Conservation (phyloP, 176 grass and related monocot genomes). For the Phyllostachys edulis region DNA sequence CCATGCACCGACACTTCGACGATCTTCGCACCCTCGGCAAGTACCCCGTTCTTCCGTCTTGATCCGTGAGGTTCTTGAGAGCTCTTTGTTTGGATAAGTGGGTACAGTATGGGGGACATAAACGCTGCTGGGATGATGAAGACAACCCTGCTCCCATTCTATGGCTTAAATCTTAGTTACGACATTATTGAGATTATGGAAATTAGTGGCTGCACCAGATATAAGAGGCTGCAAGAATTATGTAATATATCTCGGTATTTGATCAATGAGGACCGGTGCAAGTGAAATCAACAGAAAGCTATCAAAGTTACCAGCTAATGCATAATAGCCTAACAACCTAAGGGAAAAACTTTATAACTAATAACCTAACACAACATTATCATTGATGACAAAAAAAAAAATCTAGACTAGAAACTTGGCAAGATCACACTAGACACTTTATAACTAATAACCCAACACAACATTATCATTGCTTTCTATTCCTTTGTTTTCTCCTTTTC, state of each 20-base stretch:
- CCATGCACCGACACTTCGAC: too few species aligned
- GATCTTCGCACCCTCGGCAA: too few species aligned
- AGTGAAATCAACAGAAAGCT: constrained; percentile 6
- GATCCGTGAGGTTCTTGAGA: too few species aligned
- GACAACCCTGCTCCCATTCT: too few species aligned
- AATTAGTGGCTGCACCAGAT: constrained; percentile 62
- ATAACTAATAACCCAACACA: too few species aligned
- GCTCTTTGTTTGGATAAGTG: too few species aligned
- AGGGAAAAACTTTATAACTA: not conserved
- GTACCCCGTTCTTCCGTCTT: too few species aligned
- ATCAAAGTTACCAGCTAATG: not conserved
- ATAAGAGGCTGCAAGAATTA: constrained; percentile 74
- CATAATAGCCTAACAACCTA: not conserved
- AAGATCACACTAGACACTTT: too few species aligned
- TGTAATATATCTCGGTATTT: constrained; percentile 10
- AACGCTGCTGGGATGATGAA: too few species aligned
- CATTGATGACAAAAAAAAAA: not conserved
- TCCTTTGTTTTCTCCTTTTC: not conserved
- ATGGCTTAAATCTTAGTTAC: too few species aligned
- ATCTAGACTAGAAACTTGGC: not conserved
- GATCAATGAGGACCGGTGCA: not conserved
- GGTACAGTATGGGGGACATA: too few species aligned
- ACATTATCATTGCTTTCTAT: not conserved
- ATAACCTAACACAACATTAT: not conserved
- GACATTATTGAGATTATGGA: too few species aligned